Base-by-base conservation (phyloP, 345 rosid genomes). In the Rhizophora mangle region DNA sequence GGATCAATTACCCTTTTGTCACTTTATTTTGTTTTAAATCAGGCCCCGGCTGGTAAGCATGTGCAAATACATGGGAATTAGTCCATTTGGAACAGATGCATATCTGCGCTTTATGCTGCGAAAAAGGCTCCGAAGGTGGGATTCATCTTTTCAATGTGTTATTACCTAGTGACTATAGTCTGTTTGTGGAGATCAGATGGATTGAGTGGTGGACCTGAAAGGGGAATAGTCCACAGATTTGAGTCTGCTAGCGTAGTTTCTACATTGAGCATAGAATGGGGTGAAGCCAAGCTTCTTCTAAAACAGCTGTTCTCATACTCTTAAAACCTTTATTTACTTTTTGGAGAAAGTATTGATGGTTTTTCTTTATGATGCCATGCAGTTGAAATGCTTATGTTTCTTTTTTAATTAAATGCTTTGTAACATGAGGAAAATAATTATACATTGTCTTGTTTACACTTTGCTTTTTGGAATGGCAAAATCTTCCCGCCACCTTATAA, bases 31-130 rank as follows among this genome's bases (percentile, higher is more conserved):
- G 22, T 8, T 24, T 8, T 31, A 46, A 46, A 9, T 68, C 86
- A 93, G 98, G 87, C 85, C 98, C 70, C 92, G 97, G 47, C 76
- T 93, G 63, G 97, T 93, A 75, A 93, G 84, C 78, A 93, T 93
- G 98, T 93, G 97, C 87, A 91, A 91, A 72, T 93, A 93, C 82
- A 93, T 93, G 98, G 98, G 98, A 76, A 85, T 91, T 73, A 89
- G 89, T 67, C 98, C 98, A 55, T 91, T 75, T 52, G 98, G 98
- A 73, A 93, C 98, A 62, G 98, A 91, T 82, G 96, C 96, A 66
- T 91, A 93, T 79, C 78, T 93, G 62, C 98, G 97, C 6, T 91
- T 76, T 79, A 91, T 89, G 98, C 98, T 93, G 70, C 89, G 97
- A 68, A 85, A 75, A 83, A 87, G 97, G 83, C 76, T 93, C 37